Evolutionary conservation across 139 green algal genomes (phyloP).

Genomic region (Dunaliella primolecta): DNA sequence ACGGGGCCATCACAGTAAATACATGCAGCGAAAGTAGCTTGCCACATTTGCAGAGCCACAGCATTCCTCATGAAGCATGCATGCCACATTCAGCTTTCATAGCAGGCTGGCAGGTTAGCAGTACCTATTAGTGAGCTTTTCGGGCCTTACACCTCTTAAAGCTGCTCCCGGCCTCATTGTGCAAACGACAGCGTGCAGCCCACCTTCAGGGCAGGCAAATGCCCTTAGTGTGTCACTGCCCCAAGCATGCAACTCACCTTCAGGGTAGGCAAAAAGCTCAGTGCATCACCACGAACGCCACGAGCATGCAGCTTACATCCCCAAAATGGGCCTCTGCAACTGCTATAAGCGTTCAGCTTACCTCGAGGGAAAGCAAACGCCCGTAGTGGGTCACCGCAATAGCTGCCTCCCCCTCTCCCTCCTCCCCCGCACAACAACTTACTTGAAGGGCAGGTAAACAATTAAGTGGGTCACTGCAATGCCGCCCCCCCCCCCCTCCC

Average conservation of each 20-base stretch:
- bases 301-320: too few species aligned
- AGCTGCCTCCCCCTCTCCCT: too few species aligned
- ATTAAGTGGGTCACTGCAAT: too few species aligned
- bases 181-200: too few species aligned
- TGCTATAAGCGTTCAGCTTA: too few species aligned
- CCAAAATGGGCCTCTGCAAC: too few species aligned
- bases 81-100: not conserved
- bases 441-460: too few species aligned
- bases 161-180: not conserved
- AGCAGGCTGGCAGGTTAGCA: not conserved
- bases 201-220: not conserved
- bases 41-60: not conserved
- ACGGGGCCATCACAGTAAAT: too few species aligned
- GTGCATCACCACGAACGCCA: not conserved
- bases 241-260: not conserved
- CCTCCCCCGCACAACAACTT: not conserved
- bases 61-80: not conserved
- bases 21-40: not conserved
- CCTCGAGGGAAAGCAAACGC: too few species aligned
- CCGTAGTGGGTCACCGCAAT: too few species aligned
- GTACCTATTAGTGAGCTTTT: too few species aligned
- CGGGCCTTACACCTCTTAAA: not conserved
- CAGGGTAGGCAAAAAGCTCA: not conserved
- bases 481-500: too few species aligned
- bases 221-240: not conserved